phyloP scores from a whole-genome alignment of 495 filamentous ascomycete genomes.

The Penicillium pulvis region DNA sequence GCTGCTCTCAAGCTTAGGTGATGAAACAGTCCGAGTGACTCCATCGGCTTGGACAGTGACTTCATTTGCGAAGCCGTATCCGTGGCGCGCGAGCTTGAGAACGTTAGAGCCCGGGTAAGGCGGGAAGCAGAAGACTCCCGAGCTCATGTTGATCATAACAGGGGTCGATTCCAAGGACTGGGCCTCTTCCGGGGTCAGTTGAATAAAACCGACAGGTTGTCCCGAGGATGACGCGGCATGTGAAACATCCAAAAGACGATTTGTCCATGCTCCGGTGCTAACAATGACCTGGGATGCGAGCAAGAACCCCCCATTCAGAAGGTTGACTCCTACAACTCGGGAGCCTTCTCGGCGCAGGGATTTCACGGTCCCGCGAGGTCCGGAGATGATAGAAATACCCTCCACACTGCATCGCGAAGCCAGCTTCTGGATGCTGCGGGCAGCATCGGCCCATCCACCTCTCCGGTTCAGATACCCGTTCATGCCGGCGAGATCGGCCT shows the following conservation, averaged over 20 bases:
- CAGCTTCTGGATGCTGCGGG: constrained; percentile 61
- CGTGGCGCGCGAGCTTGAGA: constrained; percentile 76
- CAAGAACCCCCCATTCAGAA: constrained; percentile 52
- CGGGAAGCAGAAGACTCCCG: constrained; percentile 74
- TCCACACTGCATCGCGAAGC: constrained; percentile 33
- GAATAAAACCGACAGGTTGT: constrained; percentile 71
- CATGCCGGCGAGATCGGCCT: constrained; percentile 25
- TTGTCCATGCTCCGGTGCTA: constrained; percentile 80
- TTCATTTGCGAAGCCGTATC: constrained; percentile 63
- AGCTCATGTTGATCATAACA: constrained; percentile 69
- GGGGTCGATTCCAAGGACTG: constrained; percentile 58
- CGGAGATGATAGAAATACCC: constrained; percentile 32
- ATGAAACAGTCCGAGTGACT: constrained; percentile 21
- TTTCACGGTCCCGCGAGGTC: constrained; percentile 30
- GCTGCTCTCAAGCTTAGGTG: constrained; percentile 34
- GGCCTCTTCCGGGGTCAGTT: constrained; percentile 64
- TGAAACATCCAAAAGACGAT: constrained; percentile 50
- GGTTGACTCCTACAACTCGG: constrained; percentile 51
- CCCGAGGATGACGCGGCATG: constrained; percentile 44
- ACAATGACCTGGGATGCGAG: constrained; percentile 69
- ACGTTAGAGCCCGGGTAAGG: constrained; percentile 52
- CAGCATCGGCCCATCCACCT: constrained; percentile 77
- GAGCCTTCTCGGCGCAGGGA: constrained; percentile 24
- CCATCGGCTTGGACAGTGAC: constrained; percentile 34
- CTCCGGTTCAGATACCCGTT: constrained; percentile 68